Evolutionary conservation across 345 rosid genomes (phyloP), one percentile per base, ranked within the genome.

Genomic region (Luvunga scandens): DNA sequence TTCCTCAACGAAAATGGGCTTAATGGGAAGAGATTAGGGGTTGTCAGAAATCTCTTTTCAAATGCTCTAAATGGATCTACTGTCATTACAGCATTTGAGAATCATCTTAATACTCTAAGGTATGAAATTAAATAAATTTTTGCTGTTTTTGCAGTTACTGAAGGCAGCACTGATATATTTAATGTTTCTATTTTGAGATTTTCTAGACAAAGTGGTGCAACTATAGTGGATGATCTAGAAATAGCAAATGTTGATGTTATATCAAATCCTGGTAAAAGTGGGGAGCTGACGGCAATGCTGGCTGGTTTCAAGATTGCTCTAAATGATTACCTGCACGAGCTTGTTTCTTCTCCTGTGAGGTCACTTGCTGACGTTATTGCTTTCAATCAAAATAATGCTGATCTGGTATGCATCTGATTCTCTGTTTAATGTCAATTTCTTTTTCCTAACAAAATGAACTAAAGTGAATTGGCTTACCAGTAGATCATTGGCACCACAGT

Each of bases 271-370:
- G 9, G 0, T 22, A 12, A 3, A 10, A 78, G 78, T 5, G 82
- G 73, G 9, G 86, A 81, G 80, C 28, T 6, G 0, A 33, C 56
- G 6, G 60, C 78, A 14, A 55, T 78, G 72, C 18, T 70, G 50
- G 83, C 84, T 16, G 86, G 75, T 16, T 82, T 87, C 83, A 85
- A 85, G 80, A n/a, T 76, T 13, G 21, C 81, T 45, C 24, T 87
- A 27, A 81, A 87, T 60, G 77, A 71, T 1, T 84, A 84, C 84
- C 83, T 84, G 8, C 48, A 81, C n/a, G 79, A 63, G 25, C 85
- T 85, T 14, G 34, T 81, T 36, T 67, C 62, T 7, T 85, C 88
- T 71, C 86, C 87, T 0, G 87, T 87, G 38, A 69, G 84, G 75
- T 83, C 83, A 12, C 79, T 87, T 28, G 80, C 86, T 5, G 84